These are phyloP conservation scores for Cercospora berteroae DNA, from an alignment of 2,329 filamentous ascomycete genomes.

Conservation along the genomic window DNA sequence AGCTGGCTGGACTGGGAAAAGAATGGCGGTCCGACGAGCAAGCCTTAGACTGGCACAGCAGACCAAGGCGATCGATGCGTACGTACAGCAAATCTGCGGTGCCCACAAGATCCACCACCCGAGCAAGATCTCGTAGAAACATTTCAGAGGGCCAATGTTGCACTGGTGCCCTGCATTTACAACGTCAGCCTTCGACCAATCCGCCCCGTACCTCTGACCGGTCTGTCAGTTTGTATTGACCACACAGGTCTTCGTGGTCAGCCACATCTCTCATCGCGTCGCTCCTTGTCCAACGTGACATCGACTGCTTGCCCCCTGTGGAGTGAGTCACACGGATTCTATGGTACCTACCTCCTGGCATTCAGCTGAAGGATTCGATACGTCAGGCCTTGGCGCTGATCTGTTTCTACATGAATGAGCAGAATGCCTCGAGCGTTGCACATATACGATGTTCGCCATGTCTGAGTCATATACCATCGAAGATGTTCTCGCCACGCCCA, in stretches of 20 bases:
- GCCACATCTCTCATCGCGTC: neutral
- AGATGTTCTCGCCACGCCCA: neutral
- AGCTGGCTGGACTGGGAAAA: conserved; percentile 81
- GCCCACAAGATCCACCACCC: neutral
- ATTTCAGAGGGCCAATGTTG: neutral
- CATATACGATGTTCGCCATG: neutral
- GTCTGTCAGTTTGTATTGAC: neutral
- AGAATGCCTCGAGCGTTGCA: neutral
- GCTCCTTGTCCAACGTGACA: neutral
- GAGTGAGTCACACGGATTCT: neutral
- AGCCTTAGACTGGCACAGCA: conserved; percentile 22
- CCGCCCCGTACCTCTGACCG: neutral
- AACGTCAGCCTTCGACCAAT: neutral
- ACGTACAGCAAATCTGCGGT: neutral
- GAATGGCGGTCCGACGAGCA: conserved; percentile 61
- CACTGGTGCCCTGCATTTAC: neutral
- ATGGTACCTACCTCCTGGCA: neutral
- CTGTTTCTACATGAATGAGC: neutral
- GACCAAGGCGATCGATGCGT: neutral
- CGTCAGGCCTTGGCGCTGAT: neutral
- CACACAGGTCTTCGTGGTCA: neutral
- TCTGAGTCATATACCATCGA: neutral
- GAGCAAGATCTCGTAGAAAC: neutral
- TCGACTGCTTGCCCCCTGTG: neutral
- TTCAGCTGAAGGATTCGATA: neutral